Conservation (phyloP, 257 asterid species). For the Ilex aquifolium region DNA sequence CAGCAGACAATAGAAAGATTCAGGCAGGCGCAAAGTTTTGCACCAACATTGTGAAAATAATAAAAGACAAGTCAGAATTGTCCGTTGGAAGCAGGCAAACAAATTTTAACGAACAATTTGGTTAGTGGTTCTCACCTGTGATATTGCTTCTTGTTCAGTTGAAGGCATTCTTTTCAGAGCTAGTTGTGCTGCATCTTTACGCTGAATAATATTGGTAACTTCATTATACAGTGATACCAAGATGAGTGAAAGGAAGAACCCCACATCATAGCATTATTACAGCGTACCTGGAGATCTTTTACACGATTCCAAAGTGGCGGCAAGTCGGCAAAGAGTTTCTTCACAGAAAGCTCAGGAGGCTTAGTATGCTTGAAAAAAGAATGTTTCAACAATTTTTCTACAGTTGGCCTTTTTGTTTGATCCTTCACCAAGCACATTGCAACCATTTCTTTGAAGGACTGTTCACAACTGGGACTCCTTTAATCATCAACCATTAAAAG, state of each 20-base stretch:
- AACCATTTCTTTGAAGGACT: conserved; percentile 99
- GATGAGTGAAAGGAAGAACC: conserved; percentile 15
- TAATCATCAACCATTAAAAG: conserved; percentile 18
- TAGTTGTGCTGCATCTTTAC: conserved; percentile 94
- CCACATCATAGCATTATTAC: conserved; percentile 8
- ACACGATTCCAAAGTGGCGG: conserved; percentile 95
- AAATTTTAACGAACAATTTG: background rate
- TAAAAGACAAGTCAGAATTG: background rate
- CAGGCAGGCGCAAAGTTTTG: too few relatives aligned
- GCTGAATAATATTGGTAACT: conserved; percentile 39
- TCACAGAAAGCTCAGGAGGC: conserved; percentile 89
- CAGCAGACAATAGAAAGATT: too few relatives aligned
- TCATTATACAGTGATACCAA: conserved; percentile 10
- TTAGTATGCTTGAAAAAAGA: conserved; percentile 85
- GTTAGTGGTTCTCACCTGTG: conserved; percentile 56
- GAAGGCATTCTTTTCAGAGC: conserved; percentile 93
- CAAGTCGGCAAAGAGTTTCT: conserved; percentile 76
- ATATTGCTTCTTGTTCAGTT: conserved; percentile 90
- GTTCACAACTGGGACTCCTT: conserved; percentile 27
- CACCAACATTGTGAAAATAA: too few relatives aligned
- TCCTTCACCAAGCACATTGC: conserved; percentile 99
- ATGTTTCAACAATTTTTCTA: conserved; percentile 88
- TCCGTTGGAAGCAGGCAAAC: background rate
- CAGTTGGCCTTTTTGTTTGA: conserved; percentile 96
- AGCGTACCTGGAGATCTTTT: conserved; percentile 82